Percentiles rank a stretch among this genome's conserved stretches.
phyloP scores from a whole-genome alignment of 306 rosid genomes.

The Cicer arietinum region DNA sequence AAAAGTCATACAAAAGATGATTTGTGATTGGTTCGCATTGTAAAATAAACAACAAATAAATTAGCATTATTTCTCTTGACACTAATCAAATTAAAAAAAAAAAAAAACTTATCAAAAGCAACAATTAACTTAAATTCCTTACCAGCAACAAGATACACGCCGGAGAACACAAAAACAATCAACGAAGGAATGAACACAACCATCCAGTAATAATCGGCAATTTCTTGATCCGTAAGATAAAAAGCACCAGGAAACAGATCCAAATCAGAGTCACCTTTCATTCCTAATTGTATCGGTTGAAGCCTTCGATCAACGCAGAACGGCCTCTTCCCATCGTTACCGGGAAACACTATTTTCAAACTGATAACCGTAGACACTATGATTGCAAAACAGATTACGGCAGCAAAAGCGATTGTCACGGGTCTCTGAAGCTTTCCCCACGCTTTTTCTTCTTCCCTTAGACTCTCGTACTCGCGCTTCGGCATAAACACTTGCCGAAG shows the following conservation, averaged over 20 bases:
- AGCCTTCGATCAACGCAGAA: constrained; percentile 74
- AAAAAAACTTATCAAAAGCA: neutral
- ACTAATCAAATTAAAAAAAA: constrained; percentile 5
- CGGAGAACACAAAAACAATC: constrained; percentile 63
- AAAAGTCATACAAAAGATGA: no score
- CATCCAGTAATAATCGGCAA: constrained; percentile 89
- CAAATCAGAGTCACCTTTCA: constrained; percentile 55
- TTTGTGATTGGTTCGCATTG: no score
- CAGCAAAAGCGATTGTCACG: constrained; percentile 43
- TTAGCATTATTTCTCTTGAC: neutral
- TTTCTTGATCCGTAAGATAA: constrained; percentile 86
- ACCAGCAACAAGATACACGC: constrained; percentile 82
- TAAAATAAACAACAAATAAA: no score
- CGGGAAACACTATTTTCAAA: constrained; percentile 75
- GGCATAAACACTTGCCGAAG: constrained; percentile 97
- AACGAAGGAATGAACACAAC: constrained; percentile 82
- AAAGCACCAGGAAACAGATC: constrained; percentile 68
- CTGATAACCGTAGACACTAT: constrained; percentile 58
- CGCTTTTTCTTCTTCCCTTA: constrained; percentile 84
- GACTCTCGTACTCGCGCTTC: constrained; percentile 84
- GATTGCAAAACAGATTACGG: constrained; percentile 49
- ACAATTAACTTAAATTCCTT: constrained; percentile 30
- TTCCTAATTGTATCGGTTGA: constrained; percentile 58
- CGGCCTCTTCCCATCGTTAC: constrained; percentile 62
- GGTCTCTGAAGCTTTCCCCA: constrained; percentile 91